Base-by-base conservation (phyloP, 108 stramenopile species). In the Nitzschia sp. region DNA sequence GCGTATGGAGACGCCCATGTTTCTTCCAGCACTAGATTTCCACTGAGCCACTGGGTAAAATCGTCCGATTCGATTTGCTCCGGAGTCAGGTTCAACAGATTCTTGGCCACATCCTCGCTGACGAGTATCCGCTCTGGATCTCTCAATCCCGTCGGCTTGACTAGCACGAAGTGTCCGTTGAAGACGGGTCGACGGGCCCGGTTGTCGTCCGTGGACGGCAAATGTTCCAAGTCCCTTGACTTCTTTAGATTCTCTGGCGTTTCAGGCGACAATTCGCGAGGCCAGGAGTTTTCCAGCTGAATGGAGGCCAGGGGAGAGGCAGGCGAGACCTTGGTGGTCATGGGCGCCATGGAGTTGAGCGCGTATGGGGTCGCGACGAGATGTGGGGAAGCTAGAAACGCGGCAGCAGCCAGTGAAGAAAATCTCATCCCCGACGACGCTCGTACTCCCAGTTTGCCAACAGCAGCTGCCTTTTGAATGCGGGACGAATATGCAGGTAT, bases 1-100 rank as follows among this genome's bases (percentile, higher is more conserved):
- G 95, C 95, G 66, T 96, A 96, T 0, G 95, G 95, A 26, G 95
- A 93, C n/a, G 92, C 90, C 92, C 92, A 96, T 24, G 66, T 68
- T 46, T 68, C 71, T 24, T 78, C 79, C 46, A 74, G 75, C 2
- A 77, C 78, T 8, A 76, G 42, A 60, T 96, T 85, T 0, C 91
- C 95, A 36, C 72, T 74, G 34, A 96, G 86, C 55, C 74, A 93
- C n/a, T 76, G 68, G 23, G 85, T 54, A 74, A 93, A 90, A 8
- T 78, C 84, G 8, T 80, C 68, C 51, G 82, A 82, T 24, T 81
- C 55, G 11, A 81, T 68, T 29, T 79, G 80, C 23, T 77, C 78
- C 0, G 35, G 19, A 9, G 75, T 57, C 0, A 90, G 64, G 26
- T 83, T 66, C 33, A 90, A 48, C 3, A 84, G 33, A 33, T 86